phyloP scores from a whole-genome alignment of 495 filamentous ascomycete species.

The Gamarada debralockiae region DNA sequence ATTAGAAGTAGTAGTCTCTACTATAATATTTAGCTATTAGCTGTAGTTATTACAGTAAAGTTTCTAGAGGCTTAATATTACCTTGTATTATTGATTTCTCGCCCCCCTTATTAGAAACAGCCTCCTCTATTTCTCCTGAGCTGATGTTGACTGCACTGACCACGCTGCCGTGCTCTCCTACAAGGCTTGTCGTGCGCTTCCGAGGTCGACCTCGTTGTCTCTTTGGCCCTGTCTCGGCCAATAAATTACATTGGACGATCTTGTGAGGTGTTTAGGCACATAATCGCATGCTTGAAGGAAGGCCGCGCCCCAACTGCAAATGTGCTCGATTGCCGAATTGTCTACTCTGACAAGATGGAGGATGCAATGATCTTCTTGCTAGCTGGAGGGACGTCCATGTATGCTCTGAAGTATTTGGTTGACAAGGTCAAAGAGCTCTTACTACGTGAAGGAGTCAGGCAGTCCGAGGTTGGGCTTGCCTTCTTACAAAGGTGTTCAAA shows the following conservation, averaged over 20 bases:
- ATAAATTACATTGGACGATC: not conserved
- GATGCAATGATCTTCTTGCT: not conserved
- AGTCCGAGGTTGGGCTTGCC: not conserved
- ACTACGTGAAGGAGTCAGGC: not conserved
- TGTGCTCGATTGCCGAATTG: not conserved
- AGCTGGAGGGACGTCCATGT: not conserved
- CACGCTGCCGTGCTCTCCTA: not conserved
- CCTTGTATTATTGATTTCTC: not conserved
- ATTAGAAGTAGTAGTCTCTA: not conserved
- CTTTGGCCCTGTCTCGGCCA: not conserved
- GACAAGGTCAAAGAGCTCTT: not conserved
- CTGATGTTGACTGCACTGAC: not conserved
- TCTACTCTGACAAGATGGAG: not conserved
- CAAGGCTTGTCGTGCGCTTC: slow-evolving; percentile 1
- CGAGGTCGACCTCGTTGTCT: slow-evolving; percentile 8
- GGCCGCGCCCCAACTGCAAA: not conserved
- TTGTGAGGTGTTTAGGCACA: not conserved
- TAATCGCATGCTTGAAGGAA: not conserved
- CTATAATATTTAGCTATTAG: not conserved
- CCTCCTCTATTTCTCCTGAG: not conserved
- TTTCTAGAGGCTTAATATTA: not conserved
- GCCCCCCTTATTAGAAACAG: not conserved
- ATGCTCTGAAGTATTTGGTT: not conserved
- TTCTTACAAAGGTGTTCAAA: not conserved
- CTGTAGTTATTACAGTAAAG: not conserved